phyloP scores from a whole-genome alignment of 805 yeast species.

The Saccharomyces jurei region DNA sequence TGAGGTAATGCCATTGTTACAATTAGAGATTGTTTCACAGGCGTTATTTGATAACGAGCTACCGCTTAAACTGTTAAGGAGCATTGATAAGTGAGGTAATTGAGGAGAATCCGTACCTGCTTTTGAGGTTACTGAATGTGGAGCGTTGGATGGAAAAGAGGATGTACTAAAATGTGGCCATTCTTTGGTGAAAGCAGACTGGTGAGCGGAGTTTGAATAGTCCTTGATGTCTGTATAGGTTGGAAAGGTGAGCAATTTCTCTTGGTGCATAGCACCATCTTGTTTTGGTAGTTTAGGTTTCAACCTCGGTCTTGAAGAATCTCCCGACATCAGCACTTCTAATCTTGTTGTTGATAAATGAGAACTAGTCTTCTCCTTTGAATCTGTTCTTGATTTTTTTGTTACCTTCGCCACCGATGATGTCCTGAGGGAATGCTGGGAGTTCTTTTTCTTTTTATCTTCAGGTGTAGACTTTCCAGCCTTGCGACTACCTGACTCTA shows the following conservation, averaged over 20 bases:
- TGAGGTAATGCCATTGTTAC: not conserved
- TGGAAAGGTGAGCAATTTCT: not conserved
- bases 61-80: slow-evolving; percentile 4
- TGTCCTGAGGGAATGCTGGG: not conserved
- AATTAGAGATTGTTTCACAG: not conserved
- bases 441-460: not conserved
- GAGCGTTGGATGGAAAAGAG: not conserved
- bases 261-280: slow-evolving; percentile 1
- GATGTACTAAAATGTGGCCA: slow-evolving; percentile 8
- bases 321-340: slow-evolving; percentile 7
- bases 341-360: not conserved
- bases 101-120: slow-evolving; percentile 31
- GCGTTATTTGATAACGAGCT: not conserved
- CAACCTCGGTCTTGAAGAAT: slow-evolving; percentile 3
- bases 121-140: slow-evolving; percentile 30
- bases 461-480: not conserved
- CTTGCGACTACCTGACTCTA: not conserved
- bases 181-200: not conserved
- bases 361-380: not conserved
- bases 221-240: not conserved
- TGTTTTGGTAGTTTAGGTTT: slow-evolving; percentile 2
- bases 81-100: slow-evolving; percentile 28
- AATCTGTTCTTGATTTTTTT: not conserved
- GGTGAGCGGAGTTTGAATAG: not conserved
- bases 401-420: not conserved